A percentile compares a stretch with the other conserved stretches of the same genome.
phyloP scores from a whole-genome alignment of 2,329 filamentous ascomycete genomes.

The Fusarium cyanostomum region DNA sequence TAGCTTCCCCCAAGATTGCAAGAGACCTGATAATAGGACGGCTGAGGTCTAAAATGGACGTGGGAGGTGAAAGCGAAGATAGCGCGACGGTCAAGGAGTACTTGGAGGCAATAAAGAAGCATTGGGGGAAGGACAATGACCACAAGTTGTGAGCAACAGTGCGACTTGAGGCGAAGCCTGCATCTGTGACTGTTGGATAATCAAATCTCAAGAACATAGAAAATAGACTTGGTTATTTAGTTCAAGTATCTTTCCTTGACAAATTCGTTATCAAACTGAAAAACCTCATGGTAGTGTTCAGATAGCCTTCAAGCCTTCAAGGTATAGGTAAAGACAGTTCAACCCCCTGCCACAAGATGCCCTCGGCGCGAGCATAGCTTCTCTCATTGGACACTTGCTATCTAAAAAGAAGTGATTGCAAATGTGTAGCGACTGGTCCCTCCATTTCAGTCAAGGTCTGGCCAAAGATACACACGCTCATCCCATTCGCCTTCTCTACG shows the following conservation, averaged over 20 bases:
- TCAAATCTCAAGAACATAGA: too few species aligned
- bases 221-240: too few species aligned
- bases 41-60: constrained; percentile 33
- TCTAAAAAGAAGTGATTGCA: neutral
- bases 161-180: too few species aligned
- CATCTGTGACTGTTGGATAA: too few species aligned
- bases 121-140: constrained; percentile 12
- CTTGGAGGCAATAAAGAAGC: constrained; percentile 25
- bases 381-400: too few species aligned
- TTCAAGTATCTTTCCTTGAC: too few species aligned
- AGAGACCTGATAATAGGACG: constrained; percentile 34
- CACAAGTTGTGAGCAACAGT: neutral
- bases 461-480: neutral
- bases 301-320: too few species aligned
- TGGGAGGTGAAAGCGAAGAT: constrained; percentile 30
- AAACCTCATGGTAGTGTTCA: too few species aligned
- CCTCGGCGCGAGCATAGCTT: too few species aligned
- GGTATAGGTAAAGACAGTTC: too few species aligned
- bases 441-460: neutral
- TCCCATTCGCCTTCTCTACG: neutral
- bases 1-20: constrained; percentile 37
- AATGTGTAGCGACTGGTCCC: neutral
- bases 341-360: too few species aligned
- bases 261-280: too few species aligned
- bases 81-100: constrained; percentile 36